Evolutionary conservation across 2,329 filamentous ascomycete species (phyloP).

Genomic region (Ascochyta pisi): DNA sequence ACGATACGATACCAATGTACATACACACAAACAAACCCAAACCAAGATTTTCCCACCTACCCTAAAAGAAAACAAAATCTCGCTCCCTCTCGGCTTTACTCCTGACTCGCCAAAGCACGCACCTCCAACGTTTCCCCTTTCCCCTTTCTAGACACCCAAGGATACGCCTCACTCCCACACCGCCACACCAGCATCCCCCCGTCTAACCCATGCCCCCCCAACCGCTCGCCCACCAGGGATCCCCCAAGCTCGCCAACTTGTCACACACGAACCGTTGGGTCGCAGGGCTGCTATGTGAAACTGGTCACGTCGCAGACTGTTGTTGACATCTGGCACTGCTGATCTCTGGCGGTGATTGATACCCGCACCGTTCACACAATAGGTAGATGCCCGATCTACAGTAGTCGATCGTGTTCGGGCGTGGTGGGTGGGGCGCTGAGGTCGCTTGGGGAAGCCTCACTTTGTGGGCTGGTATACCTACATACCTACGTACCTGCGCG

Average conservation of each 20-base stretch:
- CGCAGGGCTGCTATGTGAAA: constrained; percentile 2
- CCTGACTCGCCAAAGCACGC: not conserved
- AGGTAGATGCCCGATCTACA: too few relatives aligned
- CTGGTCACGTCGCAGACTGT: not conserved
- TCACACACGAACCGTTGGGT: constrained; percentile 1
- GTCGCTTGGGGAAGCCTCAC: not conserved
- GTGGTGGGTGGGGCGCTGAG: too few relatives aligned
- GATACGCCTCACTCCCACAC: constrained; percentile 11
- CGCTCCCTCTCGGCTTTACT: not conserved
- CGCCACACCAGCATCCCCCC: constrained; percentile 4
- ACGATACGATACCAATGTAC: constrained; percentile 16
- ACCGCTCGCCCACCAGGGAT: too few relatives aligned
- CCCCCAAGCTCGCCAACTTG: too few relatives aligned
- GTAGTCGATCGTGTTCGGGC: too few relatives aligned
- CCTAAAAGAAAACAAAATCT: not conserved
- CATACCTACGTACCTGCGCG: too few relatives aligned
- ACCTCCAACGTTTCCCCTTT: not conserved
- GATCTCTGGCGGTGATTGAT: constrained; percentile 1
- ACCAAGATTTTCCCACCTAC: too few relatives aligned
- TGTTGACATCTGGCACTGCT: not conserved
- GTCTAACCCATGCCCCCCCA: too few relatives aligned
- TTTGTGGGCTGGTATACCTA: not conserved
- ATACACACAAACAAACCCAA: constrained; percentile 3
- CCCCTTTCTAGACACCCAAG: not conserved
- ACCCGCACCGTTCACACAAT: too few relatives aligned